Base-by-base conservation (phyloP, 2,329 filamentous ascomycete genomes). In the Cadophora sp. region DNA sequence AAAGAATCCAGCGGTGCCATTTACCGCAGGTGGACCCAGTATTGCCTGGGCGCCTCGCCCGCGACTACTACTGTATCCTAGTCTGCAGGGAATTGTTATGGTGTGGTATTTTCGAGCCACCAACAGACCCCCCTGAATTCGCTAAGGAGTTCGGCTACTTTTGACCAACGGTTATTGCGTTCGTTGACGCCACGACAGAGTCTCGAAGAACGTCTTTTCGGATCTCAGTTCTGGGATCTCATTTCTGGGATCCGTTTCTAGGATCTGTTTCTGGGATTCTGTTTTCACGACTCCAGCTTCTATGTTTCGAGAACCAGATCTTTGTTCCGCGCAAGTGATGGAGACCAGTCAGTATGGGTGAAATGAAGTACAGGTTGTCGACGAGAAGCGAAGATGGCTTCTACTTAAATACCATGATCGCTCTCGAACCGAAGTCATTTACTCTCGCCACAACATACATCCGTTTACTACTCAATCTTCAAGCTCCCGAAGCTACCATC, bases 201-300 rank as follows among this genome's bases (percentile, higher is more conserved):
- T 27, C 13, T 51, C 48, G 48, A 27, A 20, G 16, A 30, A 51
- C 22, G 24, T 30, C 14, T 51, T 51, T 30, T 20, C 48, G 20
- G 48, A 51, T 30, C 48, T 30, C 48, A 30, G 13, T 51, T 51
- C 48, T 51, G 13, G 48, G 48, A 51, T 51, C 48, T 51, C 22
- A 30, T 3, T 30, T 30, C 27, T 30, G 27, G 27, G 27, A 30
- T 30, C 27, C 6, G n/a, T n/a, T 50, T 50, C 47, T 50, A 8
- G 47, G 47, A 50, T 50, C 47, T 30, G 20, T 16, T 51, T 51
- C 48, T 51, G 4, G 48, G 22, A 51, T 51, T 51, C 22, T 51
- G 48, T 18, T 22, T 51, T 51, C 48, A 27, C 22, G 48, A 51
- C 27, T 22, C 48, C 48, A 51, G 22, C 16, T 14, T 30, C 48